Percentiles rank a stretch among this genome's conserved stretches.
phyloP scores from a whole-genome alignment of 139 green algal species.

The Choricystis sp. region DNA sequence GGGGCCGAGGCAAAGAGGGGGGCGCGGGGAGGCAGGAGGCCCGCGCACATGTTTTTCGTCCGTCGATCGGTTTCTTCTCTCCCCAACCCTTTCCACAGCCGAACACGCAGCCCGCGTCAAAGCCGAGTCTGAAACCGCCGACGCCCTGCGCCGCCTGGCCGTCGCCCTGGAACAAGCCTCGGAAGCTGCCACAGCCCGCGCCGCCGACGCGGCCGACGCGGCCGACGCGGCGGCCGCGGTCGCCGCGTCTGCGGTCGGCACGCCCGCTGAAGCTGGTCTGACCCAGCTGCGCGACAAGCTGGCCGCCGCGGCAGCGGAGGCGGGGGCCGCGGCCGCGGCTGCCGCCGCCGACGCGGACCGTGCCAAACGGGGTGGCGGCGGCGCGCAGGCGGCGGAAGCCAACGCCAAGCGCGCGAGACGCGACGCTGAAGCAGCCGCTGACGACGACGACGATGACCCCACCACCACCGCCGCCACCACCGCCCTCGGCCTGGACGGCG shows the following conservation, averaged over 20 bases:
- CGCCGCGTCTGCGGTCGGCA: not conserved
- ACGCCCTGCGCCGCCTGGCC: conserved; percentile 31
- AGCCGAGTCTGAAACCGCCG: conserved; percentile 49
- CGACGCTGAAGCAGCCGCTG: not conserved
- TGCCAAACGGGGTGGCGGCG: conserved; percentile 26
- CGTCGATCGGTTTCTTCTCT: not conserved
- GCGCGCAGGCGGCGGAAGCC: not conserved
- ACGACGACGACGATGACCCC: conserved; percentile 1
- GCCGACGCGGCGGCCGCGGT: not conserved
- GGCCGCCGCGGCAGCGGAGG: conserved; percentile 21
- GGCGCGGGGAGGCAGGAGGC: too few species aligned
- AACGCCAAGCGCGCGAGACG: conserved; percentile 10
- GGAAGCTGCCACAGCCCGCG: conserved; percentile 56
- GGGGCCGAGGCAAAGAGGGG: too few species aligned
- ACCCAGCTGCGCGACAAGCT: conserved; percentile 21
- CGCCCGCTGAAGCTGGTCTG: not conserved
- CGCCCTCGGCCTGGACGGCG: not conserved
- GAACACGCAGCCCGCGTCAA: conserved; percentile 41
- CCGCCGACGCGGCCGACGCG: conserved; percentile 14
- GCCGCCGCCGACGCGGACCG: conserved; percentile 37
- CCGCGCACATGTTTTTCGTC: not conserved
- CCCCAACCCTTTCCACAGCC: conserved; percentile 23
- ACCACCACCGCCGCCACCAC: not conserved
- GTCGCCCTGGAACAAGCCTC: conserved; percentile 63
- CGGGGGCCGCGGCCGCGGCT: conserved; percentile 21